Percentiles rank a stretch among this genome's conserved stretches.
These are phyloP conservation scores for Yamadazyma atlantica DNA, from an alignment of 1,139 yeast genomes.

Conservation along the genomic window DNA sequence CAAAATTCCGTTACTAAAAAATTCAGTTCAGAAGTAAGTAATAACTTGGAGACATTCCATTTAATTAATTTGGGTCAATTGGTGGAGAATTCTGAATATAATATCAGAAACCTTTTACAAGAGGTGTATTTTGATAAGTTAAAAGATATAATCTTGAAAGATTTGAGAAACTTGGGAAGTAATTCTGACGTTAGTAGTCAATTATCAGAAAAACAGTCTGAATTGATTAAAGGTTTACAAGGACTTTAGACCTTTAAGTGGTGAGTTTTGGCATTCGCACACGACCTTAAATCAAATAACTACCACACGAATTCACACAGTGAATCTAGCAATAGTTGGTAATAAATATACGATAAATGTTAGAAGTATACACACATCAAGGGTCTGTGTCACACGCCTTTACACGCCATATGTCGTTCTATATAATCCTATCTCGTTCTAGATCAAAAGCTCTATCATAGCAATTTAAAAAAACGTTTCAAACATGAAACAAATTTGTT, in stretches of 20 bases:
- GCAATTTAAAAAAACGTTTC: background rate
- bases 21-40: conserved; percentile 37
- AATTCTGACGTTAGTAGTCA: conserved; percentile 32
- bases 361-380: no score
- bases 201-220: conserved; percentile 47
- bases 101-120: conserved; percentile 81
- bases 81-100: conserved; percentile 86
- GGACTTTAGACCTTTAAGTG: no score
- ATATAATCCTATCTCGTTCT: background rate
- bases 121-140: conserved; percentile 96
- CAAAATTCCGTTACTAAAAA: conserved; percentile 58
- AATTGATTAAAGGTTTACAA: conserved; percentile 51
- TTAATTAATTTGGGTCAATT: conserved; percentile 81
- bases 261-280: no score
- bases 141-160: conserved; percentile 71
- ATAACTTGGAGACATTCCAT: conserved; percentile 59
- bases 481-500: conserved; percentile 1
- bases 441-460: background rate
- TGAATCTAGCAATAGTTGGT: no score
- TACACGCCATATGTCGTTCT: background rate
- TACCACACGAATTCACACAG: background rate
- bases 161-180: conserved; percentile 56
- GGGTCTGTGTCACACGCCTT: no score
- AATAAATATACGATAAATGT: no score
- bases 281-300: no score